Percentiles rank a stretch among this genome's conserved stretches.
These are phyloP conservation scores for Escallonia herrerae DNA, from an alignment of 129 eudicot species.

Conservation along the genomic window DNA sequence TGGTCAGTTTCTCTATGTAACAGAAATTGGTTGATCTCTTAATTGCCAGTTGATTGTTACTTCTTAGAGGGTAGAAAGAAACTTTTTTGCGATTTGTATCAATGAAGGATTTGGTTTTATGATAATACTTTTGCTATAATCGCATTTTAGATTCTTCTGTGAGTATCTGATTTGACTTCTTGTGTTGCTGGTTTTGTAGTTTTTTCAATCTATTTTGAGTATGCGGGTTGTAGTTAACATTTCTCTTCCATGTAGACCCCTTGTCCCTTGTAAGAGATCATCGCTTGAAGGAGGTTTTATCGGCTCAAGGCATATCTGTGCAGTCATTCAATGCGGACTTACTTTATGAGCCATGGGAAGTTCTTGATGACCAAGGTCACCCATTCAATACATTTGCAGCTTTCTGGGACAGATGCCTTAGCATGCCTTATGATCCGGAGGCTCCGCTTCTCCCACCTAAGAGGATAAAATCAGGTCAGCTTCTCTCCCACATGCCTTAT, in stretches of 20 bases:
- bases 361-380: constrained; percentile 58
- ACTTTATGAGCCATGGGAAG: constrained; percentile 98
- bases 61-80: no score
- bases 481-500: no score
- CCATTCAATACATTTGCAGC: constrained; percentile 70
- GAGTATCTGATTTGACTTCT: no score
- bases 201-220: not conserved
- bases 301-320: constrained; percentile 64
- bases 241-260: constrained; percentile 51
- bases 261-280: constrained; percentile 93
- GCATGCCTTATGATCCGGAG: constrained; percentile 96
- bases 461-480: constrained; percentile 72
- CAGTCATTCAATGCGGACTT: constrained; percentile 90
- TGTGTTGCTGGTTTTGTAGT: no score
- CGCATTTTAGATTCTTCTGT: no score
- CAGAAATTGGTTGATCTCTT: no score
- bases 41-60: no score
- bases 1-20: no score
- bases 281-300: constrained; percentile 72
- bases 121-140: no score
- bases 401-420: constrained; percentile 96
- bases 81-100: no score
- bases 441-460: constrained; percentile 96
- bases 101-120: no score
- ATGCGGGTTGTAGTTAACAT: not conserved